Conservation (phyloP, 768 basidiomycete genomes). For the Leccinum disarticulatum region DNA sequence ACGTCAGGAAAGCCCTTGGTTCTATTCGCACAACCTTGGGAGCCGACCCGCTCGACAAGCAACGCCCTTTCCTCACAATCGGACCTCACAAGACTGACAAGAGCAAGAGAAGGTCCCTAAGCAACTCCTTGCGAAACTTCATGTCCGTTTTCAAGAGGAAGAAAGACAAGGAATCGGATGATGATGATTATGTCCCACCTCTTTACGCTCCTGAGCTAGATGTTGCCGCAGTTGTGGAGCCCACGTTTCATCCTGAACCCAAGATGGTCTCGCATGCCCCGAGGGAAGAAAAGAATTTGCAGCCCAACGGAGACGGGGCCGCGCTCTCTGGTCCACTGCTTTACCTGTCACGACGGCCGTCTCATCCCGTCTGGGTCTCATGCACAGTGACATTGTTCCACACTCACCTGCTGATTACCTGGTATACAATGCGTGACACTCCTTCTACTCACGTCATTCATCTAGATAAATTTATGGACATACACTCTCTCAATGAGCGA, state of each 20-base stretch:
- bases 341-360: constrained; percentile 25
- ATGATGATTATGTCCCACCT: constrained; percentile 17
- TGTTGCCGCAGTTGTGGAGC: background rate
- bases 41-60: constrained; percentile 11
- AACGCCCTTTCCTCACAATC: constrained; percentile 19
- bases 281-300: background rate
- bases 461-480: constrained; percentile 56
- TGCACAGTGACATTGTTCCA: constrained; percentile 41
- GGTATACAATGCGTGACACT: constrained; percentile 41
- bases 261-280: constrained; percentile 3
- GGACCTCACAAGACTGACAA: constrained; percentile 39
- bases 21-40: constrained; percentile 18
- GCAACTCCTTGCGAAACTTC: constrained; percentile 63
- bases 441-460: constrained; percentile 46
- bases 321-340: constrained; percentile 6
- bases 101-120: constrained; percentile 51
- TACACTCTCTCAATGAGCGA: constrained; percentile 60
- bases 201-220: constrained; percentile 9
- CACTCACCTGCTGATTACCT: constrained; percentile 49
- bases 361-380: constrained; percentile 47
- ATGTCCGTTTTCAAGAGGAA: constrained; percentile 61
- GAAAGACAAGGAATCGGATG: constrained; percentile 31
- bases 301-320: background rate
- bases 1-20: constrained; percentile 7
- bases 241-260: background rate